phyloP scores from a whole-genome alignment of 2,329 filamentous ascomycete genomes.

The Bertia moriformis region DNA sequence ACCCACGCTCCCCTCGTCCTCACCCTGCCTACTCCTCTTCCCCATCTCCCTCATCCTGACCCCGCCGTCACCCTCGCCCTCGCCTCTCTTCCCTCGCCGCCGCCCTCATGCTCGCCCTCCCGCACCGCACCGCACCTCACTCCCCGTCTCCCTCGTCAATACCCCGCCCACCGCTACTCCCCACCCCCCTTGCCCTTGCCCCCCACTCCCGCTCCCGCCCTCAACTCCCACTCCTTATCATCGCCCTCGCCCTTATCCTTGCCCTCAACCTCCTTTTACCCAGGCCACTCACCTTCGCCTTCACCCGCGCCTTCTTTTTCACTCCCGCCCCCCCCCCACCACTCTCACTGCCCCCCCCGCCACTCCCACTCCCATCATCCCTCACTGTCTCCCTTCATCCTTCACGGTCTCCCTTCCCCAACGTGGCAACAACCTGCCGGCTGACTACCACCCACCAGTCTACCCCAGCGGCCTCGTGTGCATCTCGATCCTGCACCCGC shows the following conservation, averaged over 20 bases:
- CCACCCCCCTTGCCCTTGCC: slow-evolving; percentile 1
- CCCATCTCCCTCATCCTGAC: background rate
- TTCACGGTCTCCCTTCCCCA: slow-evolving; percentile 2
- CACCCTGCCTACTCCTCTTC: background rate
- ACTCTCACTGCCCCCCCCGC: slow-evolving; percentile 1
- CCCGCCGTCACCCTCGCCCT: background rate
- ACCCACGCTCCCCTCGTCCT: background rate
- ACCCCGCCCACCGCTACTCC: no score
- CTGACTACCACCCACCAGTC: slow-evolving; percentile 33
- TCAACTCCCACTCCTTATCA: no score
- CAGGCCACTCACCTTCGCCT: no score
- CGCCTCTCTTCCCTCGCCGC: background rate
- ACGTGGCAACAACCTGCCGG: slow-evolving; percentile 1
- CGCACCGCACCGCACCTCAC: no score
- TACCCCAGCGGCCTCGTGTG: slow-evolving; percentile 86
- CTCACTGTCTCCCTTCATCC: slow-evolving; percentile 8
- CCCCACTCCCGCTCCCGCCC: no score
- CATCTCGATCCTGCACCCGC: slow-evolving; percentile 94
- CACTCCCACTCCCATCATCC: background rate
- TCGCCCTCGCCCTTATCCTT: no score
- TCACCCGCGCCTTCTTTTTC: no score
- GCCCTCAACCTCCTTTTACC: no score
- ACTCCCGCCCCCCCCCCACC: slow-evolving; percentile 3
- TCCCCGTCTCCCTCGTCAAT: no score
- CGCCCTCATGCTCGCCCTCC: background rate